These are phyloP conservation scores for Tetrastigma voinierianum DNA, from an alignment of 164 flowering plant genomes.

Conservation along the genomic window DNA sequence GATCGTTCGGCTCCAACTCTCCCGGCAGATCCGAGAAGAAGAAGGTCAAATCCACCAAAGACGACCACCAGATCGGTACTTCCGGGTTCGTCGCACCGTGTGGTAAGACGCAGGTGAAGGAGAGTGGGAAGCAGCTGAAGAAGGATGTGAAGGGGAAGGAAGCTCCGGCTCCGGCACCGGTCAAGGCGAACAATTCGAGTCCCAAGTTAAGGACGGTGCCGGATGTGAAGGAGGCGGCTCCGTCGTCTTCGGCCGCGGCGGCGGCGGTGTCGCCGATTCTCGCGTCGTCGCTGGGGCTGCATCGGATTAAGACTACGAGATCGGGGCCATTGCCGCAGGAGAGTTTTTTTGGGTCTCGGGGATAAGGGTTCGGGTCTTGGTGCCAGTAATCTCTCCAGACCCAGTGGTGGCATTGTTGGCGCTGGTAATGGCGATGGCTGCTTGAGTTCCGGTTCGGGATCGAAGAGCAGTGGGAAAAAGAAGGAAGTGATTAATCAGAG, in stretches of 20 bases:
- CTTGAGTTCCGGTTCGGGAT: slow-evolving; percentile 15
- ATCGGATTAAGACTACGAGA: slow-evolving; percentile 79
- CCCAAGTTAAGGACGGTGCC: slow-evolving; percentile 8
- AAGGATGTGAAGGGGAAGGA: slow-evolving; percentile 40
- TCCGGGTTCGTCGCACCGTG: slow-evolving; percentile 3
- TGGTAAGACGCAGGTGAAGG: slow-evolving; percentile 35
- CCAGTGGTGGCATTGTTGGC: slow-evolving; percentile 11
- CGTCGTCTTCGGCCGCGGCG: neutral
- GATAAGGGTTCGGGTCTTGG: slow-evolving; percentile 54
- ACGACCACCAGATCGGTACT: slow-evolving; percentile 19
- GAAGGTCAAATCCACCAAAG: slow-evolving; percentile 55
- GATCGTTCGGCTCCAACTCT: slow-evolving; percentile 57
- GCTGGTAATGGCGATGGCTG: slow-evolving; percentile 20
- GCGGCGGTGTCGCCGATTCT: slow-evolving; percentile 63
- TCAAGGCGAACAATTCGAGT: slow-evolving; percentile 8
- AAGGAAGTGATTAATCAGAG: slow-evolving; percentile 27
- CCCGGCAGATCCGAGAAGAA: slow-evolving; percentile 86
- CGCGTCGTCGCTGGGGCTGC: slow-evolving; percentile 86
- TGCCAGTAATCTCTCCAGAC: slow-evolving; percentile 67
- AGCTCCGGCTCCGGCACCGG: slow-evolving; percentile 6
- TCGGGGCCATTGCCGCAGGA: slow-evolving; percentile 98
- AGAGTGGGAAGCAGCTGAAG: slow-evolving; percentile 26
- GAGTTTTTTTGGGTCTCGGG: slow-evolving; percentile 68
- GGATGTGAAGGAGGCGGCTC: slow-evolving; percentile 4
- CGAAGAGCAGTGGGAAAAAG: slow-evolving; percentile 29